Evolutionary conservation across 805 yeast genomes (phyloP), one percentile per base, ranked within the genome.

Genomic region (Grigorovia yakushimaensis): DNA sequence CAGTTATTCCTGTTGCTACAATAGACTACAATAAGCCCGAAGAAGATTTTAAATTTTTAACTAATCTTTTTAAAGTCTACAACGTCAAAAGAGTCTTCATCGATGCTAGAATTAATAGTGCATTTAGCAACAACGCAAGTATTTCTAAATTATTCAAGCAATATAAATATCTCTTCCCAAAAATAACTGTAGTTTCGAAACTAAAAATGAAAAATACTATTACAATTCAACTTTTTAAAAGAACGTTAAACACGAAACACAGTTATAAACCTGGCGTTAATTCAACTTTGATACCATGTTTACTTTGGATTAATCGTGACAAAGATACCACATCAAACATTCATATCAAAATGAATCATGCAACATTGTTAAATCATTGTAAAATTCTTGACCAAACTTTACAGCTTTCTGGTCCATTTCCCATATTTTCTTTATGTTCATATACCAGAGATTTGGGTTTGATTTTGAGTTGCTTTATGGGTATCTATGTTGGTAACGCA

Each of bases 361-460:
- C 73, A 39, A 75, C 78, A 44, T 68, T 93, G 11, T 65, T 89
- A 54, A 82, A 87, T 2, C 76, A 86, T 63, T 88, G 97, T 65
- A 88, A 89, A 57, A 84, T 86, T 19, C 75, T 88, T 59, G 91
- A 93, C 56, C 97, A 91, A 60, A 91, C 98, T 0, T 86, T 96
- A 58, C 91, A 87, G 51, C 72, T 93, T 66, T 74, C 82, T 13
- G 76, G 84, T 38, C 73, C 76, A 33, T 77, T 79, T 39, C 82
- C 96, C 0, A 71, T 93, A 6, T 72, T 91, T 39, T 95, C 96
- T 0, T 81, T 96, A 63, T 94, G 87, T 8, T 78, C 94, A 41
- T 91, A 89, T 54, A 78, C 87, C 1, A 67, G 76, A 2, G 97
- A 97, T 0, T 64, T 91, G 23, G 99, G 99, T 0, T 89, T 93